phyloP scores from a whole-genome alignment of 1,139 yeast genomes.

The Oligophagozyma castellii region DNA sequence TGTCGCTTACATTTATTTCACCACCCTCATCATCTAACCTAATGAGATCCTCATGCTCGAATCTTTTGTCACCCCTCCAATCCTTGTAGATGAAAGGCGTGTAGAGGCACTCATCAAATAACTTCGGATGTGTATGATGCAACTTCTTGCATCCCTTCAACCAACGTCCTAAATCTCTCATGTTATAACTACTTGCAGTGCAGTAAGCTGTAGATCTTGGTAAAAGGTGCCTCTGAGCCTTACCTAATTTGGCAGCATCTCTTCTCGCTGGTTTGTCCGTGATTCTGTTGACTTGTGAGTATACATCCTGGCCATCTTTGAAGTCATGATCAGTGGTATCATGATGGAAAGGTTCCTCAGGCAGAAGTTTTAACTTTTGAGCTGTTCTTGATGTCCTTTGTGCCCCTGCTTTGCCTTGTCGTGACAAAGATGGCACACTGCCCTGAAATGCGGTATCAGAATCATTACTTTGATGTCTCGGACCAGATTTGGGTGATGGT shows the following conservation, averaged over 20 bases:
- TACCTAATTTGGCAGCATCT: slow-evolving; percentile 89
- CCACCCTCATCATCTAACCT: slow-evolving; percentile 90
- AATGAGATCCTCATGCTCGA: slow-evolving; percentile 36
- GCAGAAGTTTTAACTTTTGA: slow-evolving; percentile 73
- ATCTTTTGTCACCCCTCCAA: slow-evolving; percentile 45
- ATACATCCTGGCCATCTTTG: slow-evolving; percentile 43
- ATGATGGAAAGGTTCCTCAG: slow-evolving; percentile 48
- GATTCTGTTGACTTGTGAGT: slow-evolving; percentile 71
- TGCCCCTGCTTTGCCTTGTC: slow-evolving; percentile 43
- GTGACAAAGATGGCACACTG: too few relatives aligned
- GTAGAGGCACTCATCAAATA: slow-evolving; percentile 87
- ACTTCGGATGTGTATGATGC: slow-evolving; percentile 69
- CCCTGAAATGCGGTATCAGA: too few relatives aligned
- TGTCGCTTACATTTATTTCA: slow-evolving; percentile 67
- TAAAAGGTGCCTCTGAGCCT: slow-evolving; percentile 67
- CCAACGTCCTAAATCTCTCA: slow-evolving; percentile 81
- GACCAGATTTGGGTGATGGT: too few relatives aligned
- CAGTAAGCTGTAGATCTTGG: slow-evolving; percentile 95
- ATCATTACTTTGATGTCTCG: too few relatives aligned
- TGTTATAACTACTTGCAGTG: slow-evolving; percentile 82
- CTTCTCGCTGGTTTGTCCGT: slow-evolving; percentile 85
- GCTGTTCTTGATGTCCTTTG: slow-evolving; percentile 82
- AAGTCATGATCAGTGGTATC: slow-evolving; percentile 25
- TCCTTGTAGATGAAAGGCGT: slow-evolving; percentile 79
- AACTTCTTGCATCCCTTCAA: slow-evolving; percentile 61